Conservation (phyloP, 2,329 filamentous ascomycete species). For the Ophiostoma ips region DNA sequence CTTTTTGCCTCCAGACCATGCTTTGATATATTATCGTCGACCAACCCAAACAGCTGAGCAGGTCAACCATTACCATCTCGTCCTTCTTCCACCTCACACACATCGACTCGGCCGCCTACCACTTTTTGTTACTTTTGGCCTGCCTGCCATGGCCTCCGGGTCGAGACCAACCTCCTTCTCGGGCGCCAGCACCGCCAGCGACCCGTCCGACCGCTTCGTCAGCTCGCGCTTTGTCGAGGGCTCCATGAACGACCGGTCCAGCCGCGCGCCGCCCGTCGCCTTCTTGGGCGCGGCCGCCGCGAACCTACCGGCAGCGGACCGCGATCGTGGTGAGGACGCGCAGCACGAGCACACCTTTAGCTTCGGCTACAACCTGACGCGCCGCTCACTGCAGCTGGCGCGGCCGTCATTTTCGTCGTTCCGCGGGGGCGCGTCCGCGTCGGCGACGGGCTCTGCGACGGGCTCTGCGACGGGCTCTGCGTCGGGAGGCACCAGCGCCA, state of each 20-base stretch:
- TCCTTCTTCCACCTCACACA: too few species aligned
- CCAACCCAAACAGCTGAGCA: too few species aligned
- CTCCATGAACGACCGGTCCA: slow-evolving; percentile 72
- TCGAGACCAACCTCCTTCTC: slow-evolving; percentile 8
- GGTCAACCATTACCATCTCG: too few species aligned
- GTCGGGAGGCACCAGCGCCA: too few species aligned
- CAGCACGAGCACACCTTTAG: background rate
- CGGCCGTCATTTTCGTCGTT: slow-evolving; percentile 6
- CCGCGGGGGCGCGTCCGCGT: background rate
- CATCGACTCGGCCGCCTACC: too few species aligned
- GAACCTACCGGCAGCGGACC: slow-evolving; percentile 14
- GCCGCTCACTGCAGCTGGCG: slow-evolving; percentile 11
- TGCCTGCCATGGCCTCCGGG: background rate
- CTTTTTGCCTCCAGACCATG: too few species aligned
- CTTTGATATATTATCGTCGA: too few species aligned
- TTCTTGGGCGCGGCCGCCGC: slow-evolving; percentile 33
- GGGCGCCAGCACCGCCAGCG: background rate
- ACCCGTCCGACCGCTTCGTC: slow-evolving; percentile 12
- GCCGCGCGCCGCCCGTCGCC: slow-evolving; percentile 52
- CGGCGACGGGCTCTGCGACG: too few species aligned
- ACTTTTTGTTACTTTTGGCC: too few species aligned
- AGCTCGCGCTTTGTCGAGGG: slow-evolving; percentile 56
- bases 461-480: too few species aligned
- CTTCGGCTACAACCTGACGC: slow-evolving; percentile 4
- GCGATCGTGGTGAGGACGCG: slow-evolving; percentile 2